Base-by-base conservation (phyloP, 352 stramenopile species). In the Globisporangium rhizosaccharum region DNA sequence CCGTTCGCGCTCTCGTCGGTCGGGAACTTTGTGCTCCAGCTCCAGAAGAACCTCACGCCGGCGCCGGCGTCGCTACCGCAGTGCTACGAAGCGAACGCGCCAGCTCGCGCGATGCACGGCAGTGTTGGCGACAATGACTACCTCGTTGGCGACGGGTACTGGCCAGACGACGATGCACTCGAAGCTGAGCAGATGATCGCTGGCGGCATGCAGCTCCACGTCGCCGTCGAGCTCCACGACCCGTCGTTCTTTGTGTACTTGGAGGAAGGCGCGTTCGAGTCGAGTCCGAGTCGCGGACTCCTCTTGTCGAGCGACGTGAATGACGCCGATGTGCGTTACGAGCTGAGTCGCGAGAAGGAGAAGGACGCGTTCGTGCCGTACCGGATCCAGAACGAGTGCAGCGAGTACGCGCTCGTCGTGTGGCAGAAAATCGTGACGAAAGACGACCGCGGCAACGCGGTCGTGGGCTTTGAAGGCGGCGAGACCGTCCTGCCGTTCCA, bases 311-410 rank as follows among this genome's bases (percentile, higher is more conserved):
- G 4, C 18, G 44, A 49, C 44, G 20, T 4, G 0, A 20, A 5
- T 11, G 44, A 26, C 44, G 44, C 44, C 33, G 33, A 39, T 12
- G 33, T 39, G 33, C 33, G 33, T 5, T 39, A 39, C 33, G 33
- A 39, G 33, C 33, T 39, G 20, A 49, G 18, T 49, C 17, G 17
- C 10, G 71, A 68, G 30, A 79, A 71, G 55, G 71, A 84, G 46
- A 70, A 77, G 26, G 74, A 85, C 18, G 75, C 67, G 12, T 92
- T 92, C 46, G 80, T 92, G 10, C 81, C 80, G 14, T 92, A 75
- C 61, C 87, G 81, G 49, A 77, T 94, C 46, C 88, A 90, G 56
- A 94, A 94, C 55, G 85, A 92, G 57, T 94, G 85, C 56, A 90
- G 73, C 42, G 81, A 82, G 18, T 71, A 90, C 26, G 79, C 85